Evolutionary conservation across 495 filamentous ascomycete species (phyloP), one percentile per base, ranked within the genome.

Genomic region (Collariella sp.): DNA sequence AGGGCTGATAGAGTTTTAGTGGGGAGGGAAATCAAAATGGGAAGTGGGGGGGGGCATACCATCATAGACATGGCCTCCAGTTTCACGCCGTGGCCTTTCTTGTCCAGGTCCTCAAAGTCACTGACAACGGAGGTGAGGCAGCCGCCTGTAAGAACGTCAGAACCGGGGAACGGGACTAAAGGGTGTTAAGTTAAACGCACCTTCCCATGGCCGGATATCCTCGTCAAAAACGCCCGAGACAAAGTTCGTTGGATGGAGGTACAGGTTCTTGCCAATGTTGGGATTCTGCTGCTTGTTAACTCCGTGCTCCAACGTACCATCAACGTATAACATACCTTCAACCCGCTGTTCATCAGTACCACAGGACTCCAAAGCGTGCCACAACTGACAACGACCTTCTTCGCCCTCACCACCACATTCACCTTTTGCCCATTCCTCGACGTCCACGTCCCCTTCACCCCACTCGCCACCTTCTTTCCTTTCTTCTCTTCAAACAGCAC

Each of bases 231-330:
- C 70, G 13, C 78, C 88, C 2, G 70, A 74, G 19, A 83, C 61
- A 5, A 83, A 60, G 39, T 76, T 73, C 5, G 83, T 83, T 3
- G 91, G 91, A 58, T 97, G 91, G 6, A 91, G 64, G 59, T 94
- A 70, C 5, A 97, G 82, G 61, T 95, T 85, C 16, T 77, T 80
- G n/a, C 91, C 91, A 57, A 97, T 86, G 42, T 95, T 85, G 4
- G 72, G 73, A 55, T 95, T 95, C 70, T 84, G 78, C 22, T 77
- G 59, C 38, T 5, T 46, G 50, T 69, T 26, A 71, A 58, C 42
- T 26, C 52, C 44, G 46, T 18, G 24, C 36, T 23, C 19, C 15
- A 20, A 7, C 9, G 16, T 5, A 2, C 10, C 19, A 22, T 9
- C 13, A 1, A 20, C 2, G n/a, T n/a, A n/a, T n/a, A n/a, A 58